phyloP scores from a whole-genome alignment of 768 basidiomycete genomes.

The Mycena capillaripes region DNA sequence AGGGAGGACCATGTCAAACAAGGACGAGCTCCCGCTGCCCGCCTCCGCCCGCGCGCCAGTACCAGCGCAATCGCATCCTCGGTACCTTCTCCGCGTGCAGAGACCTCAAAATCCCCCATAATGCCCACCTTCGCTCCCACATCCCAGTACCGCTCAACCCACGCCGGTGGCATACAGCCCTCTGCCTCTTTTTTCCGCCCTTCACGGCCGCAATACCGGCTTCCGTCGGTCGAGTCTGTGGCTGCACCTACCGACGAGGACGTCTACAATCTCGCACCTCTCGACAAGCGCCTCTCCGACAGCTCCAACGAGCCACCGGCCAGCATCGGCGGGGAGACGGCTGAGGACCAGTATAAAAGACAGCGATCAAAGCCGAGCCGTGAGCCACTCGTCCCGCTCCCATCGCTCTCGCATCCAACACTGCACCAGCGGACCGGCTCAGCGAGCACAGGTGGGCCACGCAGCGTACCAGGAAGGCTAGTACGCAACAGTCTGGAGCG shows the following conservation, averaged over 20 bases:
- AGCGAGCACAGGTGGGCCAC: conserved; percentile 36
- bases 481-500: conserved; percentile 75
- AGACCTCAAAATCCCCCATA: conserved; percentile 24
- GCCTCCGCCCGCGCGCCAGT: background rate
- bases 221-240: conserved; percentile 58
- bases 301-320: conserved; percentile 57
- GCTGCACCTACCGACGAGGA: conserved; percentile 52
- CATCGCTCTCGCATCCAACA: conserved; percentile 43
- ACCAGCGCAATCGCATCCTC: background rate
- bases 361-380: conserved; percentile 72
- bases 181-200: conserved; percentile 86
- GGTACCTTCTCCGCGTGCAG: background rate
- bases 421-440: conserved; percentile 43
- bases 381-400: conserved; percentile 73
- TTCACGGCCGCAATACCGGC: conserved; percentile 64
- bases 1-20: background rate
- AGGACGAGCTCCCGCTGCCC: background rate
- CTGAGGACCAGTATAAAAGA: conserved; percentile 38
- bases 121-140: conserved; percentile 32
- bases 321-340: conserved; percentile 45
- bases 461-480: conserved; percentile 49
- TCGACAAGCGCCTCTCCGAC: conserved; percentile 52
- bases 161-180: conserved; percentile 83
- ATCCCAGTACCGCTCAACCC: conserved; percentile 56
- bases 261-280: conserved; percentile 56